Evolutionary conservation across 257 asterid species (phyloP).

Genomic region (Primulina huaijiensis): DNA sequence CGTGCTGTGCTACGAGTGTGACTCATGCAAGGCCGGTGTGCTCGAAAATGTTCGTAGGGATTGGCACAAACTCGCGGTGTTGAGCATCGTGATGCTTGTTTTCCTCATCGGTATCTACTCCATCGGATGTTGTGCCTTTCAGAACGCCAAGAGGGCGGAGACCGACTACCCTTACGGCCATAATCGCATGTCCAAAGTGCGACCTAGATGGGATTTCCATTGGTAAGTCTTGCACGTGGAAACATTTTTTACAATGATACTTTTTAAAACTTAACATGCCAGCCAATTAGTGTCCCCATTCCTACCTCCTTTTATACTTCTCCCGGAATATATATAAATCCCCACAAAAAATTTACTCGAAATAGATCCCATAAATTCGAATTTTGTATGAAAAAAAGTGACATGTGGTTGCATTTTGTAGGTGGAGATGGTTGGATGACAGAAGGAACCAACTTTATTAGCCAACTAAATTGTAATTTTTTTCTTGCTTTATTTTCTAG

Average conservation of each 20-base stretch:
- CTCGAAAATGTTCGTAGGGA: constrained; percentile 69
- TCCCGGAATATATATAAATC: too few relatives aligned
- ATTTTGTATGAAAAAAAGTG: background rate
- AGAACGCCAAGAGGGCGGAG: constrained; percentile 61
- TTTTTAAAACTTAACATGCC: background rate
- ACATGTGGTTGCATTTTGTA: constrained; percentile 16
- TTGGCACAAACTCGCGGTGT: constrained; percentile 88
- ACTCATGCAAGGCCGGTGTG: constrained; percentile 95
- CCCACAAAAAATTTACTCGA: too few relatives aligned
- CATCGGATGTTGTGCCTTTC: constrained; percentile 92
- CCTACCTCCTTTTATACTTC: too few relatives aligned
- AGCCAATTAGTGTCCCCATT: too few relatives aligned
- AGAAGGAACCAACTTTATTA: constrained; percentile 76
- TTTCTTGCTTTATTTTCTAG: background rate
- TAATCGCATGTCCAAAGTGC: constrained; percentile 76
- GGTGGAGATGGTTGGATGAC: constrained; percentile 97
- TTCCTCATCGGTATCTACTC: constrained; percentile 78
- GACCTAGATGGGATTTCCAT: constrained; percentile 93
- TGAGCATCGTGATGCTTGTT: constrained; percentile 71
- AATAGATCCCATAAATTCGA: background rate
- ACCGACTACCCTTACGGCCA: constrained; percentile 63
- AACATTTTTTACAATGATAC: background rate
- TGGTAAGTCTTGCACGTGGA: constrained; percentile 41
- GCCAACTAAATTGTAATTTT: background rate
- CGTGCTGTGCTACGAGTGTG: constrained; percentile 80